phyloP scores from a whole-genome alignment of 768 basidiomycete genomes.

The Pleurotus citrinopileatus region DNA sequence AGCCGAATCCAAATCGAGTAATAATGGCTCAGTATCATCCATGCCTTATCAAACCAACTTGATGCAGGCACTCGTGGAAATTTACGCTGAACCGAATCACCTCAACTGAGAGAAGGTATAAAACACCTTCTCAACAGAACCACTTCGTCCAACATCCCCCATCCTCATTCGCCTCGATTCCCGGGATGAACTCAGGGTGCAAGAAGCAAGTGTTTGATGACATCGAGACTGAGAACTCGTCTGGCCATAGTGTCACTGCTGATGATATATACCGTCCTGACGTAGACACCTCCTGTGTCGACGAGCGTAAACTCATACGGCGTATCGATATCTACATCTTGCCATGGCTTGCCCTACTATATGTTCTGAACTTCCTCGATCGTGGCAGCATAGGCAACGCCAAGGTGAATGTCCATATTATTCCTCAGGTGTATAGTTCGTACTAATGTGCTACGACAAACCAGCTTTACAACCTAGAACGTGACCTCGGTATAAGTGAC shows the following conservation, averaged over 20 bases:
- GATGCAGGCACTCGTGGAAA: conserved; percentile 6
- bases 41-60: conserved; percentile 9
- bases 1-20: conserved; percentile 6
- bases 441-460: not conserved
- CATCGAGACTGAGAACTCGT: not conserved
- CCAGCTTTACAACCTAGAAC: conserved; percentile 58
- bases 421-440: not conserved
- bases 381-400: conserved; percentile 73
- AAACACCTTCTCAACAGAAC: not conserved
- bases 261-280: conserved; percentile 42
- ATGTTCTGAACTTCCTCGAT: conserved; percentile 71
- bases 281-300: conserved; percentile 48
- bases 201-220: not conserved
- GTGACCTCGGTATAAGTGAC: conserved; percentile 56
- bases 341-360: conserved; percentile 74
- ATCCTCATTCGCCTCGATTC: not conserved
- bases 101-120: not conserved
- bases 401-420: conserved; percentile 39
- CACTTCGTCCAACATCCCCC: too few relatives aligned
- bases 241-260: conserved; percentile 1
- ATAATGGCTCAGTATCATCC: conserved; percentile 1
- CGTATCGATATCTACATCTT: conserved; percentile 67
- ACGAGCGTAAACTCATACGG: conserved; percentile 54
- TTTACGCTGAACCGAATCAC: conserved; percentile 7
- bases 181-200: not conserved